Evolutionary conservation across 2,329 filamentous ascomycete species (phyloP), one percentile per base, ranked within the genome.

Genomic region (Albophoma yamanashiensis): DNA sequence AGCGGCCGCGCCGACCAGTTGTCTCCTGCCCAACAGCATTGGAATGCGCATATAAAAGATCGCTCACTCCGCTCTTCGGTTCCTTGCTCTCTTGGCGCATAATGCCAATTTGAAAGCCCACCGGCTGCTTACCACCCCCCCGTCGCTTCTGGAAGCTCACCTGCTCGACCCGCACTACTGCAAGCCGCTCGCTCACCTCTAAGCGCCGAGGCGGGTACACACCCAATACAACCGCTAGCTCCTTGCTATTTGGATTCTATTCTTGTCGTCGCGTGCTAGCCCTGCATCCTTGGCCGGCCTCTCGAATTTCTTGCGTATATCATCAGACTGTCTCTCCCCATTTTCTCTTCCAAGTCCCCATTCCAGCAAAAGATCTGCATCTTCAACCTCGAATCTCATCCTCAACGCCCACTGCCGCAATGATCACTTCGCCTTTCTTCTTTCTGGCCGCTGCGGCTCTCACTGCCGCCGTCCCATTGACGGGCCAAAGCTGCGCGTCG

Each of bases 351-450:
- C 3, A 50, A 53, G 15, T 31, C 38, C 38, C 56, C 59, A 12
- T 20, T 58, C 38, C 53, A 15, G 57, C 47, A 55, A 20, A 60
- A 62, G 61, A 64, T 66, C 66, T 64, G 62, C 66, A 64, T 55
- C 58, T 61, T 59, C 3, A 47, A 47, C 43, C n/a, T 11, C 22
- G 4, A 15, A 22, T 25, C 43, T 22, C 14, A 22, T 52, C 52
- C 20, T 55, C 56, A 27, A 36, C 22, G 27, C 7, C 11, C 43
- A 20, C 14, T 25, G 20, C 52, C 57, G 67, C 50, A 56, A 75
- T 75, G 73, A 65, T 75, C 60, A 63, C 66, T 64, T 71, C 74
- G 56, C 65, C 70, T 6, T 58, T 73, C 36, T 42, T 75, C 62
- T 38, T 72, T 59, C 64, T 75, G 45, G 70, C 69, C 64, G 69